Evolutionary conservation across 805 yeast genomes (phyloP).

Genomic region (Kodamaea laetipori): DNA sequence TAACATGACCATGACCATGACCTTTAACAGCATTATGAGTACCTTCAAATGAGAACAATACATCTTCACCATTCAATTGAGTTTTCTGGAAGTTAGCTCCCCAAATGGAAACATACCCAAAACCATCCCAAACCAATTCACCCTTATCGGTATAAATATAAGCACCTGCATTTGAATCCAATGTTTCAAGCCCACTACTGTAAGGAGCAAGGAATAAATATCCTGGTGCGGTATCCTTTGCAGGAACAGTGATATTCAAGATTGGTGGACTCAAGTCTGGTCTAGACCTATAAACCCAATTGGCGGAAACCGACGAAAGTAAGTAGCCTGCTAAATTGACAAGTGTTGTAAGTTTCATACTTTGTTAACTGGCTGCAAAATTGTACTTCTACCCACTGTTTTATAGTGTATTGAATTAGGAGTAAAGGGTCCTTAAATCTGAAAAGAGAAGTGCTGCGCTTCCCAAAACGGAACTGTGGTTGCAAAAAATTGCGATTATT

Average conservation of each 20-base stretch:
- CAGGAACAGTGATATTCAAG: slow-evolving; percentile 34
- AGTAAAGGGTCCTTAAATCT: neutral
- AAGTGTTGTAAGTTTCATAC: slow-evolving; percentile 6
- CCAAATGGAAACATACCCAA: slow-evolving; percentile 30
- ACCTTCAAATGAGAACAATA: slow-evolving; percentile 38
- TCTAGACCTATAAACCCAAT: slow-evolving; percentile 35
- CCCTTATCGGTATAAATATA: slow-evolving; percentile 37
- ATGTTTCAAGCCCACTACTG: slow-evolving; percentile 17
- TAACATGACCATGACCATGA: slow-evolving; percentile 34
- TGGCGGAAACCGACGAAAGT: slow-evolving; percentile 21
- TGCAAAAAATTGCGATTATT: slow-evolving; percentile 5
- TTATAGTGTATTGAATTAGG: too few relatives aligned
- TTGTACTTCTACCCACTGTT: neutral
- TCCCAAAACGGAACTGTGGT: slow-evolving; percentile 6
- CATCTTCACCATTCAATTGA: slow-evolving; percentile 23
- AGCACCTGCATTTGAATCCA: slow-evolving; percentile 22
- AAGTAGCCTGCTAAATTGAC: slow-evolving; percentile 4
- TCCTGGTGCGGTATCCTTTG: slow-evolving; percentile 26
- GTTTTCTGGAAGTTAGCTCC: slow-evolving; percentile 16
- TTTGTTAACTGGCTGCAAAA: neutral
- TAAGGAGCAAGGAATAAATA: slow-evolving; percentile 38
- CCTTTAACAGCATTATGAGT: slow-evolving; percentile 31
- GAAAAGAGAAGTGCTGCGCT: too few relatives aligned
- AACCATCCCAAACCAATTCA: slow-evolving; percentile 42
- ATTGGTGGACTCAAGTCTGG: slow-evolving; percentile 38